A percentile compares a stretch with the other conserved stretches of the same genome.
Conservation (phyloP, 2,329 filamentous ascomycete species). For the Bipolaris gigantea region DNA sequence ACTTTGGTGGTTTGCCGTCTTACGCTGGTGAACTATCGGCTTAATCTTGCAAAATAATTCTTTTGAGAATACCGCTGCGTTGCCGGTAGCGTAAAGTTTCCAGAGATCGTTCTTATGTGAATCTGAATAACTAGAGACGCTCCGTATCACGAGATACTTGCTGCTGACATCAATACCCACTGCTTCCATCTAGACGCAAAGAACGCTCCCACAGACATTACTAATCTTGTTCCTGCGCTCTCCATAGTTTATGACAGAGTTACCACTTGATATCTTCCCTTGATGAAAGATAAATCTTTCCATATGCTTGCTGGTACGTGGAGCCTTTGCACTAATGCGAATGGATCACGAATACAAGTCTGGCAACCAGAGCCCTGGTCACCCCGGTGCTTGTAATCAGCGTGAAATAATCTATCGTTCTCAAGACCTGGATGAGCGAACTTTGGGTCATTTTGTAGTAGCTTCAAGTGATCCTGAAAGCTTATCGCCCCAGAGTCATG, state of each 20-base stretch:
- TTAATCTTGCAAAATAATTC: neutral
- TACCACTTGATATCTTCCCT: neutral
- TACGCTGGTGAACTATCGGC: neutral
- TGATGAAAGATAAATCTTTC: neutral
- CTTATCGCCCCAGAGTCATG: neutral
- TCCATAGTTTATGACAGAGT: neutral
- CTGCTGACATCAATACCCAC: neutral
- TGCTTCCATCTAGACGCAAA: neutral
- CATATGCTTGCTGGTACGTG: neutral
- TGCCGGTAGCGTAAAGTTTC: neutral
- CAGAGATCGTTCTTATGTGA: neutral
- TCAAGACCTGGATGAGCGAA: neutral
- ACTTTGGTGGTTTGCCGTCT: neutral
- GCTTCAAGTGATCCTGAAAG: neutral
- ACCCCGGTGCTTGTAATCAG: neutral
- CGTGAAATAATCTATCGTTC: neutral
- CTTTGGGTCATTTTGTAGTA: neutral
- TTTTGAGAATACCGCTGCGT: neutral
- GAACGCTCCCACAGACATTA: neutral
- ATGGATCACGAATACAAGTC: neutral
- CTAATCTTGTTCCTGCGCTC: neutral
- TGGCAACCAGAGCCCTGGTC: neutral
- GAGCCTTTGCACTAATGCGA: neutral
- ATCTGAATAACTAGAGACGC: neutral
- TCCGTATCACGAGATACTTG: neutral